Percentiles rank a stretch among this genome's conserved stretches.
These are phyloP conservation scores for Fusarium multiceps DNA, from an alignment of 2,329 filamentous ascomycete species.

Conservation along the genomic window DNA sequence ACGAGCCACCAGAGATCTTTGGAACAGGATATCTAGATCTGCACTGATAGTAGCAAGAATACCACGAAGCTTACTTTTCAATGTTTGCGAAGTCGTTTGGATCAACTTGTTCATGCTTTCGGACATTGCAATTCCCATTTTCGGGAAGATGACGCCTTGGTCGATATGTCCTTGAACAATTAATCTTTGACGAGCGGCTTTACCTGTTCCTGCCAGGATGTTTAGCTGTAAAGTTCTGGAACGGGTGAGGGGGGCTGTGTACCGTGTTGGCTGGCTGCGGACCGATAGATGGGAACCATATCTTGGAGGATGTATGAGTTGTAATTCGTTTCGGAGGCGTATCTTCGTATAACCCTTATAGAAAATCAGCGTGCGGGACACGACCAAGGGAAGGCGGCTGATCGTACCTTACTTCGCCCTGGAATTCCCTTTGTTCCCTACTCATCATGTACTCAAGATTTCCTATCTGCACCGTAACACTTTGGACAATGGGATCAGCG, in stretches of 20 bases:
- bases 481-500: neutral
- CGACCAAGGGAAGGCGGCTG: no score
- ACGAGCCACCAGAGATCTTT: neutral
- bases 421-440: conserved; percentile 1
- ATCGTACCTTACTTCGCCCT: conserved; percentile 12
- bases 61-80: neutral
- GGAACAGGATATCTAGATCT: conserved; percentile 9
- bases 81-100: neutral
- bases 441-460: conserved; percentile 12
- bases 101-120: conserved; percentile 4
- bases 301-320: conserved; percentile 30
- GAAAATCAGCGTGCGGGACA: neutral
- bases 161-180: conserved; percentile 11
- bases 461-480: neutral
- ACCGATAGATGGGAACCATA: conserved; percentile 22
- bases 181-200: neutral
- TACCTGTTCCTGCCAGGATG: neutral
- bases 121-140: neutral
- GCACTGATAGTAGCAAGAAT: neutral
- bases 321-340: conserved; percentile 24
- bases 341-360: conserved; percentile 15
- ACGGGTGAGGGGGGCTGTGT: neutral
- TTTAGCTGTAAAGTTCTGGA: neutral
- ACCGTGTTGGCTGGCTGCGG: neutral
- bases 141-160: neutral